phyloP scores from a whole-genome alignment of 306 rosid genomes.

The Cicer arietinum region DNA sequence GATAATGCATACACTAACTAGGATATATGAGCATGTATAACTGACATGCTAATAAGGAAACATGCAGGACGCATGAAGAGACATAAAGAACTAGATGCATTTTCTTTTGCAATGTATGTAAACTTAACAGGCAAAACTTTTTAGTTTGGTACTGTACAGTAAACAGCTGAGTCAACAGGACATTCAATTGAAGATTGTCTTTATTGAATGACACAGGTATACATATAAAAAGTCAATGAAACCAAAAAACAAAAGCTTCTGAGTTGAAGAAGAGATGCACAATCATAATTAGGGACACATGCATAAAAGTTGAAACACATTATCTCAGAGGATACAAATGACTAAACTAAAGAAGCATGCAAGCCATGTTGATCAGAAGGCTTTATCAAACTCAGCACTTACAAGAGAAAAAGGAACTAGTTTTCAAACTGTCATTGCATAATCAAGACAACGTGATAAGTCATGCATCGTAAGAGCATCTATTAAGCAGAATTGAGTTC shows the following conservation, averaged over 20 bases:
- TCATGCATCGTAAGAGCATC: constrained; percentile 16
- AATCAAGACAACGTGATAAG: constrained; percentile 18
- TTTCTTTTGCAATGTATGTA: constrained; percentile 20
- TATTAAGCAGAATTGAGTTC: background rate
- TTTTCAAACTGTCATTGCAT: background rate
- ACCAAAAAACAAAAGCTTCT: constrained; percentile 10
- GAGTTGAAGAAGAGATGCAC: constrained; percentile 1
- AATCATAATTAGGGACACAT: constrained; percentile 3
- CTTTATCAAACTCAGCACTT: constrained; percentile 11
- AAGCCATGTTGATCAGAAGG: constrained; percentile 22
- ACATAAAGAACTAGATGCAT: background rate
- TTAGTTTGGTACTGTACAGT: background rate
- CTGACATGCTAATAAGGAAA: constrained; percentile 26
- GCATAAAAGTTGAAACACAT: constrained; percentile 1
- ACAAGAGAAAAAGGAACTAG: constrained; percentile 18
- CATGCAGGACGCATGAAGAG: background rate
- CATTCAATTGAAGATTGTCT: background rate
- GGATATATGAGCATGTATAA: constrained; percentile 30
- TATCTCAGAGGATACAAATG: constrained; percentile 20
- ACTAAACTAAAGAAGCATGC: background rate
- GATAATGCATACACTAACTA: constrained; percentile 14
- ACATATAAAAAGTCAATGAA: constrained; percentile 22
- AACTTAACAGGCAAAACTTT: constrained; percentile 5
- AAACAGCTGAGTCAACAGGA: background rate
- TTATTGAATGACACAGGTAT: constrained; percentile 21